phyloP scores from a whole-genome alignment of 306 rosid genomes.

The Hylodesmum podocarpum region DNA sequence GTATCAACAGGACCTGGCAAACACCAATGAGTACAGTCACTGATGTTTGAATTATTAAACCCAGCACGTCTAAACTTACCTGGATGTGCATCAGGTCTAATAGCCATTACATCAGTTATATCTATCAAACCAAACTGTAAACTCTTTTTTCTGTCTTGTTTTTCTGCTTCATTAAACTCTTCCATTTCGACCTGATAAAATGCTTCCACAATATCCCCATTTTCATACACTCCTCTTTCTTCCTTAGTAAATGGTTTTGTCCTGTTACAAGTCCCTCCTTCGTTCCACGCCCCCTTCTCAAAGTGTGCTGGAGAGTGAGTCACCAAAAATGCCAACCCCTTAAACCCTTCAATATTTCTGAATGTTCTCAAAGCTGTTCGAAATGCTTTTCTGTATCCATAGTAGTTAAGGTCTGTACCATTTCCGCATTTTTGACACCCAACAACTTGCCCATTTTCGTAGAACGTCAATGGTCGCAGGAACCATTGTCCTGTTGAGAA shows the following conservation, averaged over 20 bases:
- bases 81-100: conserved; percentile 84
- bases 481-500: conserved; percentile 87
- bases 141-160: conserved; percentile 39
- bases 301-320: conserved; percentile 74
- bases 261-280: conserved; percentile 69
- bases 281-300: conserved; percentile 69
- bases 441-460: conserved; percentile 47
- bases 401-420: conserved; percentile 29
- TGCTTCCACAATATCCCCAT: conserved; percentile 28
- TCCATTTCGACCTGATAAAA: conserved; percentile 45
- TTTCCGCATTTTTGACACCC: conserved; percentile 52
- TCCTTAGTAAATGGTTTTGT: conserved; percentile 48
- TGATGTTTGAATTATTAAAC: conserved; percentile 32
- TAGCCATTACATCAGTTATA: conserved; percentile 51
- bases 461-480: conserved; percentile 49
- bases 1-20: conserved; percentile 81
- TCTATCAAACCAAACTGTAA: conserved; percentile 53
- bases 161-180: conserved; percentile 47
- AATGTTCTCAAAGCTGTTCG: conserved; percentile 48
- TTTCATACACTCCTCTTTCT: conserved; percentile 25
- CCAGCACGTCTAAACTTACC: conserved; percentile 39
- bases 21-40: conserved; percentile 91
- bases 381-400: conserved; percentile 62
- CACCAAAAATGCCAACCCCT: conserved; percentile 67
- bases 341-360: conserved; percentile 39